Conservation (phyloP, 2,329 filamentous ascomycete genomes). For the Penicillium sp. region DNA sequence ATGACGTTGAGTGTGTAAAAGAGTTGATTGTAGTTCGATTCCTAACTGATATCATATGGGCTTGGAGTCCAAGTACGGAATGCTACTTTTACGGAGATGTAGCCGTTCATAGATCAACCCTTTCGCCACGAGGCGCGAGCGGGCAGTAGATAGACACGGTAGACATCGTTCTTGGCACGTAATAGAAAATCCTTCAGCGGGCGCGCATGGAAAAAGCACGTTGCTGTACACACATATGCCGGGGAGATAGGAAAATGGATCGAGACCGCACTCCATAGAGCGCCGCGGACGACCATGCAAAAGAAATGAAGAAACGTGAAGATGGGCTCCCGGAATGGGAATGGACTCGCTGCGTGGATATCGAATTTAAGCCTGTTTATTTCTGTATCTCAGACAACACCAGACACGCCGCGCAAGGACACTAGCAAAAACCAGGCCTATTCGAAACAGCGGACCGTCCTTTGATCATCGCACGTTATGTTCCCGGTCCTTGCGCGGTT, state of each 20-base stretch:
- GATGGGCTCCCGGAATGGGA: constrained; percentile 11
- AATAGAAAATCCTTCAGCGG: constrained; percentile 60
- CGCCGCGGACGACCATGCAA: neutral
- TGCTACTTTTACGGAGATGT: constrained; percentile 32
- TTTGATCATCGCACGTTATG: constrained; percentile 34
- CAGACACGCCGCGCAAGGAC: constrained; percentile 22
- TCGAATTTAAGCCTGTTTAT: constrained; percentile 30
- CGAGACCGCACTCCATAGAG: too few relatives aligned
- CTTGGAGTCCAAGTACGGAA: neutral
- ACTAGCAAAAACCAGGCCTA: constrained; percentile 26
- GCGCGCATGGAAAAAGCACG: constrained; percentile 55
- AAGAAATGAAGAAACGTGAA: constrained; percentile 8
- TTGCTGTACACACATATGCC: constrained; percentile 71
- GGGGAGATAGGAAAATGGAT: constrained; percentile 10
- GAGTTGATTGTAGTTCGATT: neutral
- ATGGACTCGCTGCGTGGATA: constrained; percentile 19
- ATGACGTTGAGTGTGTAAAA: constrained; percentile 4
- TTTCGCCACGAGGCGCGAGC: constrained; percentile 35
- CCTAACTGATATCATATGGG: neutral
- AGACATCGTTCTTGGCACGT: constrained; percentile 58
- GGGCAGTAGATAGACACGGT: constrained; percentile 48
- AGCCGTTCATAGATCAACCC: constrained; percentile 47
- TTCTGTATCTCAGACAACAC: constrained; percentile 26
- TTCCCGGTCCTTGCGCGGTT: constrained; percentile 32
- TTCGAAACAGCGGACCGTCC: constrained; percentile 25